phyloP scores from a whole-genome alignment of 345 rosid genomes.

The Salix suchowensis region DNA sequence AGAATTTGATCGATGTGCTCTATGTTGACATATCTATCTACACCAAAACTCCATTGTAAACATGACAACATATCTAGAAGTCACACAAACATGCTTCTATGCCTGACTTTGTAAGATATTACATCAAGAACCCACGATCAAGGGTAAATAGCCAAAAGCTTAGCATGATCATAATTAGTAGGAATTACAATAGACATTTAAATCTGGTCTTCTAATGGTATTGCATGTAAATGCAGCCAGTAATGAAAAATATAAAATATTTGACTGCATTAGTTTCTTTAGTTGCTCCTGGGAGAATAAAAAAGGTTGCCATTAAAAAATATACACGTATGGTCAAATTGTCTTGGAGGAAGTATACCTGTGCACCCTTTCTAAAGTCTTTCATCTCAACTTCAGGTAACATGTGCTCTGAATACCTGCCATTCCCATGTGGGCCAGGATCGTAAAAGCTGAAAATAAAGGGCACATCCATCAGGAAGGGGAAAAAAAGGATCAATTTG shows the following conservation, averaged over 20 bases:
- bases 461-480: slow-evolving; percentile 7
- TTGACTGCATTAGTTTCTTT: background rate
- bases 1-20: background rate
- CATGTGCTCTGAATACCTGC: slow-evolving; percentile 96
- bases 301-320: background rate
- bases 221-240: slow-evolving; percentile 1
- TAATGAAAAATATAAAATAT: background rate
- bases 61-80: background rate
- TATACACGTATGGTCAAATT: background rate
- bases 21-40: background rate
- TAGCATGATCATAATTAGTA: background rate
- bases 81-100: background rate
- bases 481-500: background rate
- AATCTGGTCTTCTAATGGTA: background rate
- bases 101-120: background rate
- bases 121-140: background rate
- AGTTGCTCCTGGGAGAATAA: background rate
- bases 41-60: background rate
- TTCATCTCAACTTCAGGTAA: slow-evolving; percentile 81
- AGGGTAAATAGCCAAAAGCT: background rate
- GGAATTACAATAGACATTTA: background rate
- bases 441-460: slow-evolving; percentile 72
- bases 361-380: slow-evolving; percentile 98
- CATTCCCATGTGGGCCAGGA: slow-evolving; percentile 97
- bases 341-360: slow-evolving; percentile 43